Percentiles rank a stretch among this genome's conserved stretches.
phyloP scores from a whole-genome alignment of 2,329 filamentous ascomycete genomes.

The Beauveria caledonica region DNA sequence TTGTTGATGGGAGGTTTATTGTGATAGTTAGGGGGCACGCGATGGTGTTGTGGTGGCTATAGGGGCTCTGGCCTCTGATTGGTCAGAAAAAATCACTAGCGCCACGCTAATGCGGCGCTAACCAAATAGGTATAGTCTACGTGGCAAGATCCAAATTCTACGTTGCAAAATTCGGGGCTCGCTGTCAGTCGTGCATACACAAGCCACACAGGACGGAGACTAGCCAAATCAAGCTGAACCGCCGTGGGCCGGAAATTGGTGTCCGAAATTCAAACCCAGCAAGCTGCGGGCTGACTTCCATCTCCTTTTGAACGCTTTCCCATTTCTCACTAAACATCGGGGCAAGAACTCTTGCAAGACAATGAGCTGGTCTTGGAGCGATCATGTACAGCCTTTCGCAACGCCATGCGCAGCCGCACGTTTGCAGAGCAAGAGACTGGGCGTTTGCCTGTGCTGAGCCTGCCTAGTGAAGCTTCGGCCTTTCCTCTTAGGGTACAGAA shows the following conservation, averaged over 20 bases:
- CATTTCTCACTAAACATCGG: background rate
- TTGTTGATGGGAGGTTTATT: too few relatives aligned
- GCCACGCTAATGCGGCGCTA: too few relatives aligned
- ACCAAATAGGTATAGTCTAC: too few relatives aligned
- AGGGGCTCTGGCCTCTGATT: too few relatives aligned
- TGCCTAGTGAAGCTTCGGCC: background rate
- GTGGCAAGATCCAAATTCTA: too few relatives aligned
- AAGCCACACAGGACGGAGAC: background rate
- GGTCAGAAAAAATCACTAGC: too few relatives aligned
- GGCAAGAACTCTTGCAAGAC: too few relatives aligned
- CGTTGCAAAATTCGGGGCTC: too few relatives aligned
- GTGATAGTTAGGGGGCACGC: too few relatives aligned
- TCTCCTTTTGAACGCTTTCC: background rate
- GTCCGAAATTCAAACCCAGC: background rate
- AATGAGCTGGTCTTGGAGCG: too few relatives aligned
- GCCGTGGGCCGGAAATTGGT: constrained; percentile 1
- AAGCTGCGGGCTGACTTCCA: background rate
- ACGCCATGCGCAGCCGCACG: background rate
- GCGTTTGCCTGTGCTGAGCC: background rate
- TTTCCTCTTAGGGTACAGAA: background rate
- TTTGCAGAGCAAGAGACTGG: background rate
- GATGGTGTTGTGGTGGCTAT: too few relatives aligned
- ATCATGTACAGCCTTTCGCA: background rate
- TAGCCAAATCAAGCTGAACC: constrained; percentile 6
- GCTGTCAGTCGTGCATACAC: background rate